Evolutionary conservation across 2,329 filamentous ascomycete species (phyloP), one percentile per base, ranked within the genome.

Genomic region (Triangularia setosa): DNA sequence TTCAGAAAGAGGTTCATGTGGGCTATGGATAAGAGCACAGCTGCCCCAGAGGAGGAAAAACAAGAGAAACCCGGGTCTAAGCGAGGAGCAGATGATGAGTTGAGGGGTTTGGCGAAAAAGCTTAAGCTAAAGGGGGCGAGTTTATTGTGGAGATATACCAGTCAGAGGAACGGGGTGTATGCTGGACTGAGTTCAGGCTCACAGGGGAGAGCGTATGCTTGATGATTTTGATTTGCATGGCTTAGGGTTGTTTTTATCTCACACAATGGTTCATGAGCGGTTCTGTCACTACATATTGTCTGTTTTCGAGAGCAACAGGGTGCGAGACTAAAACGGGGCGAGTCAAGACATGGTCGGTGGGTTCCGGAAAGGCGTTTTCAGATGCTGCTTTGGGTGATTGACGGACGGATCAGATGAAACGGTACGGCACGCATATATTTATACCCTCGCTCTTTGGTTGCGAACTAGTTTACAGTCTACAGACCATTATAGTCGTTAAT

Each of bases 1-100:
- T 79, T 79, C 65, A 63, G 74, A 54, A 70, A 71, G 60, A 64
- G 73, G 55, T 78, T 78, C 64, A 71, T 73, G 35, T 69, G 73
- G 54, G 73, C 73, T 0, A 72, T 78, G 67, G 66, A 73, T 62
- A 64, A 68, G 33, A 70, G 65, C 2, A 57, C 25, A 54, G 58
- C 12, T 27, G 30, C 8, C 23, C 35, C 5, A 18, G 48, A 54
- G 6, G 63, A 33, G 35, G 61, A 11, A 33, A 24, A 48, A 35
- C 16, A 35, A 28, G 24, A 18, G 21, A n/a, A 48, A 25, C 25
- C 27, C 55, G 33, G 33, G 48, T 40, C 24, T 53, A 40, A 48
- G 55, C 1, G 14, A 33, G 27, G 40, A 21, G 54, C 18, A 12
- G 25, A 48, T 4, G 55, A 28, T n/a, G 16, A 61, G 14, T n/a